Evolutionary conservation across 2,329 filamentous ascomycete genomes (phyloP), one percentile per base, ranked within the genome.

Genomic region (Colletotrichum tanaceti): DNA sequence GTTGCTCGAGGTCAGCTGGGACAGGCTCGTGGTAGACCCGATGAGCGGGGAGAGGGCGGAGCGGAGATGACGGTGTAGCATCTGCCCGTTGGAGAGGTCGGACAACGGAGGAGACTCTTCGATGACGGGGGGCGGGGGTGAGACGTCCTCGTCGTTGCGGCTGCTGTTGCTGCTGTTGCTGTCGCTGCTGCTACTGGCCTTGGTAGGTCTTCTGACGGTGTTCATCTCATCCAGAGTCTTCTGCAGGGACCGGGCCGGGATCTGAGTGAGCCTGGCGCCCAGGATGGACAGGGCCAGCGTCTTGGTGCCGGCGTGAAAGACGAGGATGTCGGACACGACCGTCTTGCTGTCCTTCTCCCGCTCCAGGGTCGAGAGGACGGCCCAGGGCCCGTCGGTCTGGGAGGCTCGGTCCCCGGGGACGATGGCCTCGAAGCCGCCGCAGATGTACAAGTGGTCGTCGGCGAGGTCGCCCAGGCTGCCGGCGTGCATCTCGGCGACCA

Each of bases 401-500:
- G 47, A 50, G 24, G 9, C 16, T 1, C n/a, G 35, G 16, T 54
- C 32, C 35, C 35, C n/a, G 14, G 52, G 52, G 18, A 54, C n/a
- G 10, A 41, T 54, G 6, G n/a, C 32, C 16, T 54, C 52, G 35
- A 54, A 54, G 32, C 52, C 52, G 10, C 52, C 35, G 35, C 52
- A 54, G 22, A 41, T 41, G n/a, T 54, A 54, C 4, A 54, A 16
- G 52, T 54, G 52, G 13, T 54, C 52, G 5, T 54, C 52, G 13
- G 52, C 52, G n/a, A 54, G 52, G 52, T 54, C 52, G 24, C 52
- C 52, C n/a, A 54, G 14, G 32, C 52, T 54, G 52, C 52, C 52
- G 52, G 52, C 52, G 13, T 54, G 52, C 52, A 54, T 24, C 52
- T 54, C 52, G 4, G 52, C 52, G 4, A 54, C 52, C n/a, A 54